A percentile compares a stretch with the other conserved stretches of the same genome.
Evolutionary conservation across 192 early-diverging fungal genomes (phyloP).

Genomic region (Rhizophlyctis rosea): DNA sequence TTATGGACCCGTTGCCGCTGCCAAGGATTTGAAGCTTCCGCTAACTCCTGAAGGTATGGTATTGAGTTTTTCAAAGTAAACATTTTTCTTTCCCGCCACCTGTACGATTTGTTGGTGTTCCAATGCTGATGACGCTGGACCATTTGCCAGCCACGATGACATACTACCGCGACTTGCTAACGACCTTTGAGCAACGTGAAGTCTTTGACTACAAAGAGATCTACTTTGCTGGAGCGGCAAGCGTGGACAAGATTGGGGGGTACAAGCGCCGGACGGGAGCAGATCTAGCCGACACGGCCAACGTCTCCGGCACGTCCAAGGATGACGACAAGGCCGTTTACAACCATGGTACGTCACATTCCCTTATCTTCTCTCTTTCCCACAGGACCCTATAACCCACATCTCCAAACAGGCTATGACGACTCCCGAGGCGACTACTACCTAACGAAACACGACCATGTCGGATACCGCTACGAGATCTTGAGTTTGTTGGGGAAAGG

Average conservation of each 20-base stretch:
- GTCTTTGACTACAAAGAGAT: slow-evolving; percentile 77
- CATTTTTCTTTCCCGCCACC: too few species aligned
- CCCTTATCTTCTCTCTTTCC: slow-evolving; percentile 14
- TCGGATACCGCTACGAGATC: slow-evolving; percentile 92
- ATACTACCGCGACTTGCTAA: slow-evolving; percentile 55
- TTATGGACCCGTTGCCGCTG: not conserved
- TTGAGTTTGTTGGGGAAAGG: slow-evolving; percentile 88
- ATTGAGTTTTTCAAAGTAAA: not conserved
- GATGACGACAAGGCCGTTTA: slow-evolving; percentile 38
- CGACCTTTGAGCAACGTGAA: slow-evolving; percentile 82
- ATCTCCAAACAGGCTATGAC: slow-evolving; percentile 59
- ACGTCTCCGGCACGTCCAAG: slow-evolving; percentile 44
- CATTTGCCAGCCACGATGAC: slow-evolving; percentile 31
- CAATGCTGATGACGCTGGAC: slow-evolving; percentile 5
- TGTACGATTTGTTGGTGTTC: too few species aligned
- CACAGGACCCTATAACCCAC: slow-evolving; percentile 4
- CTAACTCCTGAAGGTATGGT: slow-evolving; percentile 38
- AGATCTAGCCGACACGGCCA: slow-evolving; percentile 56
- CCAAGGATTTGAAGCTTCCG: slow-evolving; percentile 33
- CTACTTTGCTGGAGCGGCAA: slow-evolving; percentile 81
- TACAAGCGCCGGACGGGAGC: slow-evolving; percentile 57
- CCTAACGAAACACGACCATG: slow-evolving; percentile 83
- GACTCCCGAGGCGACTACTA: slow-evolving; percentile 95
- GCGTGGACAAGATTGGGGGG: slow-evolving; percentile 57
- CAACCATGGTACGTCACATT: slow-evolving; percentile 33